Conservation (phyloP, 441 rosid species). For the Populus trichocarpa region DNA sequence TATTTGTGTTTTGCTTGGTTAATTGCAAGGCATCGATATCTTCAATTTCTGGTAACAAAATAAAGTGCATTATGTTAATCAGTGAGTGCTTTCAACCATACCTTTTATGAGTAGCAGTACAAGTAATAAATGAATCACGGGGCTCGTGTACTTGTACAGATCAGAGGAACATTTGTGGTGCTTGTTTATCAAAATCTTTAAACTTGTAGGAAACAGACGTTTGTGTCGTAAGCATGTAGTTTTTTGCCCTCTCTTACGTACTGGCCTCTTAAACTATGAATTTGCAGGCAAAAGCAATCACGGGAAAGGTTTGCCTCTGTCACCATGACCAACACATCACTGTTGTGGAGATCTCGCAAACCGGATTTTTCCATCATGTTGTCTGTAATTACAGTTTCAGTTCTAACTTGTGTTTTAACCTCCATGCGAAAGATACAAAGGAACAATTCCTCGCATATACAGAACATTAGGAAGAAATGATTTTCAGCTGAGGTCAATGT, state of each 20-base stretch:
- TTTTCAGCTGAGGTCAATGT: not conserved
- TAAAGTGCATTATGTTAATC: not conserved
- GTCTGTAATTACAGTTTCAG: conserved; percentile 25
- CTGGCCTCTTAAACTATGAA: not conserved
- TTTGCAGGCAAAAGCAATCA: conserved; percentile 41
- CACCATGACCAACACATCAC: conserved; percentile 19
- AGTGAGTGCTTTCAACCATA: not conserved
- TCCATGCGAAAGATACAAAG: conserved; percentile 20
- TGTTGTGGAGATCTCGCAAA: conserved; percentile 21
- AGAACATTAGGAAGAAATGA: conserved; percentile 11
- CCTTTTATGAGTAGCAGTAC: not conserved
- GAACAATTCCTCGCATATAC: not conserved
- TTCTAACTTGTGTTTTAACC: conserved; percentile 29
- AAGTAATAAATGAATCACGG: not conserved
- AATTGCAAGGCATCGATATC: not conserved
- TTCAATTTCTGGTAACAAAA: not conserved
- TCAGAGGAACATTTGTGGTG: no score
- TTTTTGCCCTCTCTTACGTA: not conserved
- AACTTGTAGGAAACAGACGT: not conserved
- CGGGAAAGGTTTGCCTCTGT: conserved; percentile 49
- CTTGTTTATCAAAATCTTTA: not conserved
- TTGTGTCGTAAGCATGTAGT: not conserved
- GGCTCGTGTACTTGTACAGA: not conserved
- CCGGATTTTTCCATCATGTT: conserved; percentile 23
- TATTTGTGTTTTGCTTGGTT: not conserved